Base-by-base conservation (phyloP, 805 yeast species). In the Spathaspora girioi region DNA sequence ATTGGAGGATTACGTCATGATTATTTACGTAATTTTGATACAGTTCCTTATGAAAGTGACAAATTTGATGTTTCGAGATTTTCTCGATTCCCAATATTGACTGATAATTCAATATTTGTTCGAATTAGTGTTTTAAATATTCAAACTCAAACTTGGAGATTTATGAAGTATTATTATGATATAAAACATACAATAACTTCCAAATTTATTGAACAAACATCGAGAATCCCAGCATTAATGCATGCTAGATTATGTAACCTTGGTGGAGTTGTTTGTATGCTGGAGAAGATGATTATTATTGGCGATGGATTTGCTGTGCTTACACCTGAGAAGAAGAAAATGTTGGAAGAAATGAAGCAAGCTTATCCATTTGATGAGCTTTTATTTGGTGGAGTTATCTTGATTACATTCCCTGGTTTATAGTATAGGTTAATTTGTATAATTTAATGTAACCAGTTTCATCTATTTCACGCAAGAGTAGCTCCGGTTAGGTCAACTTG, bases 81-180 rank as follows among this genome's bases (percentile, higher is more conserved):
- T 29, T 54, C 68, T 2, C 62, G 63, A 57, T 61, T 69, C 45
- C 65, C 63, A 51, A 52, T 73, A 19, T 55, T 62, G 1, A 53
- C 68, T 8, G 54, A 56, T 23, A 70, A 70, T 54, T 44, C 60
- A 38, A 64, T 68, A 41, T 53, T 66, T 9, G 59, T 67, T 46
- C 62, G 78, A 41, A 54, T 73, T 27, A 63, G 73, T 14, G 69
- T 65, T 15, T 65, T 71, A 43, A 73, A 73, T 55, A 56, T 72
- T 43, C 65, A 64, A 45, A 69, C 78, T 3, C 76, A 71, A 53
- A 69, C 70, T 5, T 74, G 78, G 78, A 63, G 66, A 48, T 73
- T 70, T 56, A 55, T 64, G 47, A 62, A 66, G 45, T 73, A 67
- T 56, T 66, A 61, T 54, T 67, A 61, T 50, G 73, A 72, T 51